Evolutionary conservation across 805 yeast genomes (phyloP).

Genomic region (Starmerella powellii): DNA sequence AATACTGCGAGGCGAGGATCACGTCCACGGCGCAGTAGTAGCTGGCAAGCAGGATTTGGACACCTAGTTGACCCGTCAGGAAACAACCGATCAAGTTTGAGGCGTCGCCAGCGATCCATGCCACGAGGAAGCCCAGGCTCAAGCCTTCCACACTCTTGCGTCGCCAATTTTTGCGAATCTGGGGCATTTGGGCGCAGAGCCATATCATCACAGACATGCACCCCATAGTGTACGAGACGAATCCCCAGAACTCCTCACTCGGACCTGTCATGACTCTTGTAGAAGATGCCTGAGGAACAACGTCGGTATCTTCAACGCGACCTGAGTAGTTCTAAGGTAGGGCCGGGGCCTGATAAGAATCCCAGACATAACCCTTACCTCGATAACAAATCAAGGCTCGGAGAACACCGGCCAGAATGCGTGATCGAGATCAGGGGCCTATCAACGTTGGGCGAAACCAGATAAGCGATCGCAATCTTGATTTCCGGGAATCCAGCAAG

Average conservation of each 20-base stretch:
- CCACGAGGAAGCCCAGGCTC: constrained; percentile 44
- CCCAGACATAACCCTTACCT: no score
- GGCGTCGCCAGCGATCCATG: constrained; percentile 57
- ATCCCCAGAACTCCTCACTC: constrained; percentile 11
- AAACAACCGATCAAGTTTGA: constrained; percentile 57
- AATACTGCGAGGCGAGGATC: constrained; percentile 55
- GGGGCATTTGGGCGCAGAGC: constrained; percentile 68
- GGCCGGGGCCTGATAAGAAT: no score
- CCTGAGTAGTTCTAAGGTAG: no score
- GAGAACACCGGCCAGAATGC: no score
- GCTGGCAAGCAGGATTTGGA: constrained; percentile 58
- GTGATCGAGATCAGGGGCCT: no score
- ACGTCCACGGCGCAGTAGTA: constrained; percentile 67
- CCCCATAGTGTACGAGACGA: constrained; percentile 19
- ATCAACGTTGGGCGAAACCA: no score
- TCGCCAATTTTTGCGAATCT: constrained; percentile 46
- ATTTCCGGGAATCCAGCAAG: no score
- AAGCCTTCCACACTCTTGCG: constrained; percentile 57
- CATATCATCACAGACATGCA: constrained; percentile 43
- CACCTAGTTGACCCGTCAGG: constrained; percentile 65
- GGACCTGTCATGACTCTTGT: not conserved
- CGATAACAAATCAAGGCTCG: no score
- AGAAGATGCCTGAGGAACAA: no score
- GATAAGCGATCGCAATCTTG: no score
- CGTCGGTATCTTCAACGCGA: no score